A percentile compares a stretch with the other conserved stretches of the same genome.
These are phyloP conservation scores for Trichoderma sp. DNA, from an alignment of 2,329 filamentous ascomycete genomes.

Conservation along the genomic window DNA sequence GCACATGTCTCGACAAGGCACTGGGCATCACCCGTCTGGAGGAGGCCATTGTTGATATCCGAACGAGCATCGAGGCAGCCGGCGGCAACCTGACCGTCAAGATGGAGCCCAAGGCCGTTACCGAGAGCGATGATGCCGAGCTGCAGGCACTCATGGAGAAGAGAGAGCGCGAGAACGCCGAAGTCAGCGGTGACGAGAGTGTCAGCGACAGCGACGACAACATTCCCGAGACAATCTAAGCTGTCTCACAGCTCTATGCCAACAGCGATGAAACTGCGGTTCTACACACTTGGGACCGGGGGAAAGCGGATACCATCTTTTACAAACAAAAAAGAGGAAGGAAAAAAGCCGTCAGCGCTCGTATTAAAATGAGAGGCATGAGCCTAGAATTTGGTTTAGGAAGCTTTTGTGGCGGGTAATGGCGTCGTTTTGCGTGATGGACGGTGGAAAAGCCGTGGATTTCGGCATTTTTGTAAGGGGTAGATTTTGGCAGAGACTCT, in stretches of 20 bases:
- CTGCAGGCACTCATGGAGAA: conserved; percentile 99
- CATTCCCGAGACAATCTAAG: conserved; percentile 45
- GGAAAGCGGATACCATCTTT: background rate
- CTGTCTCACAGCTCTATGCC: conserved; percentile 3
- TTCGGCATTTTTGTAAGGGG: conserved; percentile 3
- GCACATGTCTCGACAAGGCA: conserved; percentile 91
- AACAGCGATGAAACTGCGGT: conserved; percentile 1
- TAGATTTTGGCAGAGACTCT: conserved; percentile 5
- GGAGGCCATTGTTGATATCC: conserved; percentile 86
- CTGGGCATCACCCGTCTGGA: conserved; percentile 82
- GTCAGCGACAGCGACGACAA: conserved; percentile 94
- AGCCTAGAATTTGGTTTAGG: conserved; percentile 21
- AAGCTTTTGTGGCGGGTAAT: conserved; percentile 15
- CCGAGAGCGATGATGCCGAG: conserved; percentile 96
- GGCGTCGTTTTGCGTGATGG: conserved; percentile 17
- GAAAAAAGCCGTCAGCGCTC: conserved; percentile 6
- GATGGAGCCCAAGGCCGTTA: conserved; percentile 99
- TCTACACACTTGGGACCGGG: conserved; percentile 8
- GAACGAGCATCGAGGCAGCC: conserved; percentile 72
- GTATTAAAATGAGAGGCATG: conserved; percentile 1
- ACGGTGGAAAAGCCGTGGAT: conserved; percentile 13
- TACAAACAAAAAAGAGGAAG: background rate
- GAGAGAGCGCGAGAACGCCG: conserved; percentile 94
- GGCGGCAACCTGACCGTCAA: conserved; percentile 84
- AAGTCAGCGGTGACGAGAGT: conserved; percentile 97